phyloP scores from a whole-genome alignment of 2,329 filamentous ascomycete genomes.

The Lecanicillium sp. region DNA sequence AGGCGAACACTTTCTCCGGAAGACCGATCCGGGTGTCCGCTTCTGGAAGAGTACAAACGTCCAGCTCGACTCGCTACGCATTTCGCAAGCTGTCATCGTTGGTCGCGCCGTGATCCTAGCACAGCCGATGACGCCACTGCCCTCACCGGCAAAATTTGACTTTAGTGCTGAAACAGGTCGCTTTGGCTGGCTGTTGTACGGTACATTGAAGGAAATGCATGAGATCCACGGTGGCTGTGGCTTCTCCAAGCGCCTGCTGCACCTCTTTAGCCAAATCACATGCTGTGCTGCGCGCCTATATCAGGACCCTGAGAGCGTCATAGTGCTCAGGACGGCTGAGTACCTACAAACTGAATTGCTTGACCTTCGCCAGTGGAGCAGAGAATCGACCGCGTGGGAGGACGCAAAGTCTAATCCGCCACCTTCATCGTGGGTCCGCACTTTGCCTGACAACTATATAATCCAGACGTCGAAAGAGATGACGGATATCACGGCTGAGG shows the following conservation, averaged over 20 bases:
- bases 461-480: slow-evolving; percentile 23
- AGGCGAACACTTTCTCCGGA: slow-evolving; percentile 24
- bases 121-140: slow-evolving; percentile 28
- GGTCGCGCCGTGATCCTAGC: slow-evolving; percentile 29
- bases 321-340: slow-evolving; percentile 22
- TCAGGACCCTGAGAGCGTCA: slow-evolving; percentile 22
- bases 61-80: slow-evolving; percentile 24
- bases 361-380: slow-evolving; percentile 27
- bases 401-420: slow-evolving; percentile 8
- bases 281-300: slow-evolving; percentile 24
- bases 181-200: slow-evolving; percentile 31
- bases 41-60: slow-evolving; percentile 26
- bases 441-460: slow-evolving; percentile 13
- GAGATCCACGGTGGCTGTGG: slow-evolving; percentile 33
- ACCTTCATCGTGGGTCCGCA: slow-evolving; percentile 22
- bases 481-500: slow-evolving; percentile 32
- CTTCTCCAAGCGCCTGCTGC: slow-evolving; percentile 30
- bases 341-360: slow-evolving; percentile 19
- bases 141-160: slow-evolving; percentile 18
- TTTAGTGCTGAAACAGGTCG: slow-evolving; percentile 19
- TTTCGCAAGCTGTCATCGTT: slow-evolving; percentile 31
- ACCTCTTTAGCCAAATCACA: slow-evolving; percentile 28
- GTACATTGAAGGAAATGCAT: slow-evolving; percentile 23
- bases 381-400: slow-evolving; percentile 18
- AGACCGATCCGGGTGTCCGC: slow-evolving; percentile 25